Evolutionary conservation across 2,329 filamentous ascomycete species (phyloP), one percentile per base, ranked within the genome.

Genomic region (Diaporthe sp.): DNA sequence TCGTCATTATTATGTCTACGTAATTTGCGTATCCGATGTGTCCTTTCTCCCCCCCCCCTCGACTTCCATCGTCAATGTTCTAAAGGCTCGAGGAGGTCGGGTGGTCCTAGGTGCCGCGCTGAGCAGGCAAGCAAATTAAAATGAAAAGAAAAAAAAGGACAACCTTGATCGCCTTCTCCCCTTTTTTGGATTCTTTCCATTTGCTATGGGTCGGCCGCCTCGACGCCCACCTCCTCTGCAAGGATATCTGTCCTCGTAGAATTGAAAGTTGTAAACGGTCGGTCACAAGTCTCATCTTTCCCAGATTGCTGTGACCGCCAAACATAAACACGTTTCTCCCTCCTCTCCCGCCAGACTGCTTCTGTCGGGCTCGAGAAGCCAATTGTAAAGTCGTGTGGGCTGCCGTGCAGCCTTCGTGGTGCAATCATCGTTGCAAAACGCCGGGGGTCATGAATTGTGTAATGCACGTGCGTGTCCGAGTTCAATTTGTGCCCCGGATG

Each of bases 1-100:
- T 83, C 83, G 81, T 84, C 82, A 84, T 81, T 82, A 83, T 82
- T 81, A 67, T 83, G 80, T 76, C 79, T 83, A 84, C 82, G 81
- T 79, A 75, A 78, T 75, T 75, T 77, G 78, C 77, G 75, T 77
- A 67, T 74, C 74, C 74, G 73, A 46, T 73, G 77, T 74, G 75
- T 72, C 75, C 65, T 68, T 53, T 51, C 49, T 28, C 8, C 37
- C 19, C n/a, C 31, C 73, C 59, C 58, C 58, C 53, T 71, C 59
- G 62, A 68, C 42, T 76, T 72, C 49, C 65, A 55, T 69, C 65
- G n/a, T 55, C 49, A 69, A 65, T 76, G 59, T 73, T 70, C 67
- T 57, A 72, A 76, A 59, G 70, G 44, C 46, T 44, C 31, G 53
- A 65, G 37, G 57, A 72, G 57, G 71, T 31, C 44, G 57, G 55